A percentile compares a stretch with the other conserved stretches of the same genome.
Conservation (phyloP, 1,139 yeast species). For the Suhomyces chickasaworum region DNA sequence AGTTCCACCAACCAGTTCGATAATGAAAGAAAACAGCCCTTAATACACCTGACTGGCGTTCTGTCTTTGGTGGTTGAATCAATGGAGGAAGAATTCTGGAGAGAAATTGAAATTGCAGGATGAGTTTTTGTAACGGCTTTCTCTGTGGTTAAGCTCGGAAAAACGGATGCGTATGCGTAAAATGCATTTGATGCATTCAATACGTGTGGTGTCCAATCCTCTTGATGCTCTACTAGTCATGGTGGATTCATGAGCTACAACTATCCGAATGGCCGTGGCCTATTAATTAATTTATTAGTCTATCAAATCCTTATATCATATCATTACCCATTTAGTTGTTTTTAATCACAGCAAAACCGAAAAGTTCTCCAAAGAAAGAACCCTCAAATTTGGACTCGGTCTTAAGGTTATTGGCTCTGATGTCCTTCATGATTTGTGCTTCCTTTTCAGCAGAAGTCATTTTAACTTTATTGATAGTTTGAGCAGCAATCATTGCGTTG, state of each 20-base stretch:
- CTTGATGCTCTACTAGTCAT: too few relatives aligned
- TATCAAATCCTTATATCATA: not conserved
- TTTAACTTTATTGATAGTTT: slow-evolving; percentile 11
- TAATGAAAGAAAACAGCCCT: too few relatives aligned
- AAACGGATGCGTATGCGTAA: too few relatives aligned
- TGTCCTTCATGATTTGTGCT: slow-evolving; percentile 51
- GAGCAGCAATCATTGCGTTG: slow-evolving; percentile 18
- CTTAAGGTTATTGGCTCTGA: slow-evolving; percentile 38
- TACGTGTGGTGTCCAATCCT: not conserved
- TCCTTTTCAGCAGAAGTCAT: slow-evolving; percentile 41
- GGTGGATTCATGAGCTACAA: too few relatives aligned
- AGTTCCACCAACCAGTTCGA: too few relatives aligned
- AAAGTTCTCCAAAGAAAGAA: slow-evolving; percentile 46
- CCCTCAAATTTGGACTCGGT: slow-evolving; percentile 48
- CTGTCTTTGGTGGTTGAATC: too few relatives aligned
- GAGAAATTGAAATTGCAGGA: too few relatives aligned
- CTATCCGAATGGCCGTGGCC: slow-evolving; percentile 1
- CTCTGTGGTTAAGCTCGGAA: too few relatives aligned
- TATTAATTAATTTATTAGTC: not conserved
- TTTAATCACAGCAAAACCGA: slow-evolving; percentile 33
- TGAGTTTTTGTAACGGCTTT: too few relatives aligned
- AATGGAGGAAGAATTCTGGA: too few relatives aligned
- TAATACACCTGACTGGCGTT: too few relatives aligned
- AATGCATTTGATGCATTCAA: too few relatives aligned
- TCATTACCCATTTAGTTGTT: slow-evolving; percentile 5